Evolutionary conservation across 768 basidiomycete species (phyloP).

Genomic region (Trametes meyenii): DNA sequence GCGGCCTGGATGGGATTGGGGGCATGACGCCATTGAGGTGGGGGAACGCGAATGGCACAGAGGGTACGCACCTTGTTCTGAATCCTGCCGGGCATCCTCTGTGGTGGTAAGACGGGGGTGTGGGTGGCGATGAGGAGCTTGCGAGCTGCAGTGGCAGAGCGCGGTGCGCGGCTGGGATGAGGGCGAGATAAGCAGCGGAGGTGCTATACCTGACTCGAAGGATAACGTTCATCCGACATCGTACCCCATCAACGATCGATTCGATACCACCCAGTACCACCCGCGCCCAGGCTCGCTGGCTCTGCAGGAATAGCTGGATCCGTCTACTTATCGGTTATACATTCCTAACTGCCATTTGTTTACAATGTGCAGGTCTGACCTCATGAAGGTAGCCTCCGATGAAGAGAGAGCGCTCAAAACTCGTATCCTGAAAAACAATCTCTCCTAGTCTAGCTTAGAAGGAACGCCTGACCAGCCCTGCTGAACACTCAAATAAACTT

Average conservation of each 20-base stretch:
- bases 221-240: not conserved
- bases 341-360: too few relatives aligned
- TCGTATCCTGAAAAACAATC: too few relatives aligned
- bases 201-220: not conserved
- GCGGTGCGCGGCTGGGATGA: not conserved
- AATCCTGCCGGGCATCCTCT: conserved; percentile 37
- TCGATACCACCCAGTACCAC: not conserved
- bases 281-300: not conserved
- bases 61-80: conserved; percentile 35
- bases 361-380: too few relatives aligned
- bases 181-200: not conserved
- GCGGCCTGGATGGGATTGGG: conserved; percentile 23
- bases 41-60: not conserved
- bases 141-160: not conserved
- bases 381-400: too few relatives aligned
- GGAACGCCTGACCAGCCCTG: too few relatives aligned
- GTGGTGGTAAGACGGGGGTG: not conserved
- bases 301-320: too few relatives aligned
- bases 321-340: too few relatives aligned
- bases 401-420: too few relatives aligned
- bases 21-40: conserved; percentile 2
- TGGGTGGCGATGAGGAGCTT: not conserved
- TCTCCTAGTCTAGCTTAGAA: too few relatives aligned
- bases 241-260: conserved; percentile 1
- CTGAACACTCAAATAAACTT: too few relatives aligned